Conservation (phyloP, 2,329 filamentous ascomycete genomes). For the Penicillium janthinellum region DNA sequence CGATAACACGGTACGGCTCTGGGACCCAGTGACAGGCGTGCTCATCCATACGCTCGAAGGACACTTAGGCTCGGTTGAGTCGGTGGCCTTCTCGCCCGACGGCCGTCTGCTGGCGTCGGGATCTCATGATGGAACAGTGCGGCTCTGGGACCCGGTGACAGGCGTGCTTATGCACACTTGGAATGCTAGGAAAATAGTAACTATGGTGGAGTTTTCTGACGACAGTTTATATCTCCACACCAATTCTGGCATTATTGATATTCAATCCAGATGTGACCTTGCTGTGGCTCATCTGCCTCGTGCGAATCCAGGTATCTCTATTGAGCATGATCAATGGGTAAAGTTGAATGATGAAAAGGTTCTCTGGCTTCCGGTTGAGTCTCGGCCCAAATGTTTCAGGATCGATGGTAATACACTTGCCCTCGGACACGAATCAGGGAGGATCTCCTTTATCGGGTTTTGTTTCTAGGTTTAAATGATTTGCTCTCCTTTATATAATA, state of each 20-base stretch:
- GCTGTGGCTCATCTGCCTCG: background rate
- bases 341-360: conserved; percentile 9
- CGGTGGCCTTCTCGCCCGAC: too few species aligned
- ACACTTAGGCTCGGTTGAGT: too few species aligned
- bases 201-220: background rate
- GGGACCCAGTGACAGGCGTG: too few species aligned
- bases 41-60: too few species aligned
- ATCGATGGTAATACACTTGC: conserved; percentile 6
- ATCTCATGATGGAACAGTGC: too few species aligned
- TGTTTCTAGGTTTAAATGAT: background rate
- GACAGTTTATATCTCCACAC: conserved; percentile 2
- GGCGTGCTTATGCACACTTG: too few species aligned
- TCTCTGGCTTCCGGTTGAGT: conserved; percentile 19
- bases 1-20: too few species aligned
- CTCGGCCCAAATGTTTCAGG: conserved; percentile 9
- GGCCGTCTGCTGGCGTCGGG: too few species aligned
- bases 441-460: conserved; percentile 8
- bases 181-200: background rate
- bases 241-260: background rate
- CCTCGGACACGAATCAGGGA: conserved; percentile 15
- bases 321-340: conserved; percentile 10
- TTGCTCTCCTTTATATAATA: background rate
- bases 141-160: too few species aligned
- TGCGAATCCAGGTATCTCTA: background rate
- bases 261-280: background rate